Conservation (phyloP, 257 asterid species). For the Solanum stenotomum region DNA sequence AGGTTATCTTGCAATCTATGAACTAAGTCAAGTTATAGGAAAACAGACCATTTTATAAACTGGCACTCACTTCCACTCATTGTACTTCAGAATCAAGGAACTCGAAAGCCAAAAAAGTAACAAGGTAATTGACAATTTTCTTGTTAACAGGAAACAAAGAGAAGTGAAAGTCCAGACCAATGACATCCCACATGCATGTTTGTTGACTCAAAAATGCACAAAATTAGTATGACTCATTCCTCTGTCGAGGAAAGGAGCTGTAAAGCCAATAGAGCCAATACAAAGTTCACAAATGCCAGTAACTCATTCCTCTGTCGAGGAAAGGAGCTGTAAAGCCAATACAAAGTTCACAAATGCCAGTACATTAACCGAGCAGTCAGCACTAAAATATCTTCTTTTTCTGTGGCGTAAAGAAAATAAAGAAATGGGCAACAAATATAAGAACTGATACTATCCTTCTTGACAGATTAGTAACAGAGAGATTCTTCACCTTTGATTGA, state of each 20-base stretch:
- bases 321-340: not conserved
- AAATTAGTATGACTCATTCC: not conserved
- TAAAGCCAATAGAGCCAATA: not conserved
- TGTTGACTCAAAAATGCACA: not conserved
- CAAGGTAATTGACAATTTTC: not conserved
- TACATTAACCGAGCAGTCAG: not conserved
- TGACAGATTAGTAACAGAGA: not conserved
- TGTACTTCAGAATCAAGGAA: not conserved
- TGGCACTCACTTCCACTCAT: not conserved
- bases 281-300: not conserved
- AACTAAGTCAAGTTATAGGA: not conserved
- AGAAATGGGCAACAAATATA: not conserved
- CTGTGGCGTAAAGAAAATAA: not conserved
- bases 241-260: not conserved
- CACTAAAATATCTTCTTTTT: not conserved
- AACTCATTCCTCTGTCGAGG: not conserved
- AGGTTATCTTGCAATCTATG: not conserved
- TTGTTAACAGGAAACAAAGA: not conserved
- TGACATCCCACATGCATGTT: not conserved
- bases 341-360: not conserved
- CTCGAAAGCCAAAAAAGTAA: not conserved
- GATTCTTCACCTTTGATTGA: conserved; percentile 70
- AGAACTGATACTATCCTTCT: not conserved
- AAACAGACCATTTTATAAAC: not conserved
- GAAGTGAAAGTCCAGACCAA: not conserved